Conservation (phyloP, 2,329 filamentous ascomycete species). For the Salinomyces thailandicus region DNA sequence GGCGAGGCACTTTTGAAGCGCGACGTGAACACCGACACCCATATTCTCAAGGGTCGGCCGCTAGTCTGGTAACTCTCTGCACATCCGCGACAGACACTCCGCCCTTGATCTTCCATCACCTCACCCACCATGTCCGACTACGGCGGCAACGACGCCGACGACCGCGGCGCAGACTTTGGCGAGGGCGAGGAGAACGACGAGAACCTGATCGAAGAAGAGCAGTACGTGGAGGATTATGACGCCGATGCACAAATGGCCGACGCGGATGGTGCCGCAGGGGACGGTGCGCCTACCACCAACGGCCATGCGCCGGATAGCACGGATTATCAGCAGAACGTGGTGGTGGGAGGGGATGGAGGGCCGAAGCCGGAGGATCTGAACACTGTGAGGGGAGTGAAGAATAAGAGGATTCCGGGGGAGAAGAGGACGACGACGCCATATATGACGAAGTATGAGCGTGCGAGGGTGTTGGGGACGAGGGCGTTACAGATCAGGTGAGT, state of each 20-base stretch:
- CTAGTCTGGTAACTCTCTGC: too few relatives aligned
- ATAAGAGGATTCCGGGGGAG: slow-evolving; percentile 85
- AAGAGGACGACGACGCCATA: slow-evolving; percentile 89
- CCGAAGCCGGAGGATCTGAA: slow-evolving; percentile 39
- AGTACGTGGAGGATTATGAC: slow-evolving; percentile 47
- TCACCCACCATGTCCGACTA: slow-evolving; percentile 34
- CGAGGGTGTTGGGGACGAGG: slow-evolving; percentile 82
- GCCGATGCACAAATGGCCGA: slow-evolving; percentile 28
- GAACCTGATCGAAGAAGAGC: slow-evolving; percentile 36
- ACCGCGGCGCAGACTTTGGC: slow-evolving; percentile 25
- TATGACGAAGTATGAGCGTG: slow-evolving; percentile 98
- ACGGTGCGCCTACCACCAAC: slow-evolving; percentile 11
- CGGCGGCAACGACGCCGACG: slow-evolving; percentile 33
- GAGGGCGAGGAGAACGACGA: slow-evolving; percentile 26
- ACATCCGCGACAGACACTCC: too few relatives aligned
- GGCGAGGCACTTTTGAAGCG: neutral
- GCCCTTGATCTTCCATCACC: neutral
- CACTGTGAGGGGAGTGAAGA: slow-evolving; percentile 46
- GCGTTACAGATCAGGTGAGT: slow-evolving; percentile 84
- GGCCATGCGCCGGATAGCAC: slow-evolving; percentile 16
- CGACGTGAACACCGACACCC: neutral
- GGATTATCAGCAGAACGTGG: slow-evolving; percentile 25
- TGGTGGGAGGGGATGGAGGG: slow-evolving; percentile 44
- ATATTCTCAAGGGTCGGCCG: too few relatives aligned
- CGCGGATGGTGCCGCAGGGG: slow-evolving; percentile 10